Evolutionary conservation across 2,329 filamentous ascomycete species (phyloP).

Genomic region (Teratosphaeria epicoccoides): DNA sequence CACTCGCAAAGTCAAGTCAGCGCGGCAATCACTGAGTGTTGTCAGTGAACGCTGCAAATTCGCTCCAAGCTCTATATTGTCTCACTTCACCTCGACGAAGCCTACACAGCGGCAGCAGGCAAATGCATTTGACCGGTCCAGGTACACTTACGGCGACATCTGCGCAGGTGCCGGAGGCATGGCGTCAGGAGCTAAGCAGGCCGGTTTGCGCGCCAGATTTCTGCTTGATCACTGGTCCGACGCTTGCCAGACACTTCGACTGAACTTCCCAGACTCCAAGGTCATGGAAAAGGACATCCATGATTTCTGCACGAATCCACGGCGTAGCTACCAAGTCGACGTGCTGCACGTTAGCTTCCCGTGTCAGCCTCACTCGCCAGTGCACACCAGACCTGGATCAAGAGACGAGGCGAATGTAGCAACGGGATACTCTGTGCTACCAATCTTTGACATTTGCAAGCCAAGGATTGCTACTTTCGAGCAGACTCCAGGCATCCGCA

Average conservation of each 20-base stretch:
- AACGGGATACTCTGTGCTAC: constrained; percentile 34
- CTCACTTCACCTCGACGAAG: no score
- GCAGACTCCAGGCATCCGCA: constrained; percentile 60
- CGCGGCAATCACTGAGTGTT: background rate
- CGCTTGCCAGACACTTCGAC: constrained; percentile 48
- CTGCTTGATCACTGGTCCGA: constrained; percentile 52
- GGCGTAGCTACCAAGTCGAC: constrained; percentile 39
- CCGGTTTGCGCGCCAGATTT: constrained; percentile 40
- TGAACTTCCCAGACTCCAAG: constrained; percentile 37
- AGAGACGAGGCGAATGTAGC: constrained; percentile 60
- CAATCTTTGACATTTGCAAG: constrained; percentile 2
- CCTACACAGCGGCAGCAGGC: no score
- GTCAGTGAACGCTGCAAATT: no score
- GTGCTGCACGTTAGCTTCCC: constrained; percentile 66
- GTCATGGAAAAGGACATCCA: constrained; percentile 10
- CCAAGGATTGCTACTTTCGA: constrained; percentile 65
- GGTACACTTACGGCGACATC: constrained; percentile 59
- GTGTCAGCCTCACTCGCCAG: constrained; percentile 65
- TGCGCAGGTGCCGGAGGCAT: constrained; percentile 66
- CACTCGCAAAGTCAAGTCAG: background rate
- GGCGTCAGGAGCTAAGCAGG: constrained; percentile 50
- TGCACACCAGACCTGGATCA: constrained; percentile 49
- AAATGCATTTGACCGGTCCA: no score
- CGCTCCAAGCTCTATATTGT: no score
- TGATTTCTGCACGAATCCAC: constrained; percentile 23